These are phyloP conservation scores for Mycena latifolia DNA, from an alignment of 768 basidiomycete species.

Conservation along the genomic window DNA sequence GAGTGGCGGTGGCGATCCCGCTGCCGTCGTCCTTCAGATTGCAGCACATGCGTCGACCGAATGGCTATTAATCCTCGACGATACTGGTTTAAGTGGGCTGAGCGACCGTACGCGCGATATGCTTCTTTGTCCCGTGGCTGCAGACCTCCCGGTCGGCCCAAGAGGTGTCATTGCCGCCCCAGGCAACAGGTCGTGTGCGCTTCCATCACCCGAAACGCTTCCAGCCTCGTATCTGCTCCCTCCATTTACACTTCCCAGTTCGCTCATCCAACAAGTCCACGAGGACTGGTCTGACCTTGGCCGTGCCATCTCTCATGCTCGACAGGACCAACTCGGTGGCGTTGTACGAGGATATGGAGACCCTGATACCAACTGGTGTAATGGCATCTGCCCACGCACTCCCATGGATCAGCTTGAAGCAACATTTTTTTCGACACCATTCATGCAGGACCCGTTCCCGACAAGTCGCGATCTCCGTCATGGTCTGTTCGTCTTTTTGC, in stretches of 20 bases:
- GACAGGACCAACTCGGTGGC: constrained; percentile 38
- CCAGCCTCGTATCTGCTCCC: constrained; percentile 68
- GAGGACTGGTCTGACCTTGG: constrained; percentile 40
- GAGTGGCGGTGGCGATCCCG: constrained; percentile 36
- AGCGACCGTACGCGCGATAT: constrained; percentile 46
- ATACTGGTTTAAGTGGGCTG: constrained; percentile 54
- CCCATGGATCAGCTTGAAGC: background rate
- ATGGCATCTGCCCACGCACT: background rate
- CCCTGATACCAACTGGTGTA: constrained; percentile 28
- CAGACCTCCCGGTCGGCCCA: constrained; percentile 57
- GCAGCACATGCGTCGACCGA: constrained; percentile 56
- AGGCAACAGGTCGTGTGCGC: constrained; percentile 46
- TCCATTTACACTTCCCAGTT: constrained; percentile 65
- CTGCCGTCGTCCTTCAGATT: constrained; percentile 48
- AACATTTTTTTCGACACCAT: constrained; percentile 2
- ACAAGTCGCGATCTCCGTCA: background rate
- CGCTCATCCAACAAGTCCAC: constrained; percentile 40
- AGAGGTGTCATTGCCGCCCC: constrained; percentile 45
- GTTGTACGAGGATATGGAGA: constrained; percentile 33
- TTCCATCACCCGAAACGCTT: constrained; percentile 45
- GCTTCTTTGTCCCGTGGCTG: constrained; percentile 57
- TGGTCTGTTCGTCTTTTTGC: constrained; percentile 49
- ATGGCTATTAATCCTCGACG: constrained; percentile 67
- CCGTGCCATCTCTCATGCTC: constrained; percentile 34
- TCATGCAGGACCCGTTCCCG: background rate